Percentiles rank a stretch among this genome's conserved stretches.
Evolutionary conservation across 78 protist genomes (phyloP).

Genomic region (Cavenderia fasciculata): DNA sequence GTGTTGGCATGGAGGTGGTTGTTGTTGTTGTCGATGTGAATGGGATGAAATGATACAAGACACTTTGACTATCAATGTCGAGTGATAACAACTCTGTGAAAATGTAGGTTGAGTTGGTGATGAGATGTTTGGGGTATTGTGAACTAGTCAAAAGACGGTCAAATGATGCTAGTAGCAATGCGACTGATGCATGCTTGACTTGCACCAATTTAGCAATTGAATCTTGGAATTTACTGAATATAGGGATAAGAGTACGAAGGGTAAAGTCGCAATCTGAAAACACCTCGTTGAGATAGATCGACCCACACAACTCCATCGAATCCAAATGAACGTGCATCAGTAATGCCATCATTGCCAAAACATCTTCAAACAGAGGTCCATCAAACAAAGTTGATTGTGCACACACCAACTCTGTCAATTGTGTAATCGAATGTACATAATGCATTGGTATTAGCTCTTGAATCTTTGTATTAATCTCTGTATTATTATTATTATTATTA

Average conservation of each 20-base stretch:
- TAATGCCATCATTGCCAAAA: not conserved
- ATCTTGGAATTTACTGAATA: not conserved
- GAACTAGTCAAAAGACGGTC: conserved; percentile 2
- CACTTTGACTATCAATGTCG: not conserved
- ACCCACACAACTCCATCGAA: not conserved
- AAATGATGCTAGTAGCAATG: not conserved
- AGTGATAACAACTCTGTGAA: conserved; percentile 9
- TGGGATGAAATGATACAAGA: conserved; percentile 15
- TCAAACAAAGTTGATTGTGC: not conserved
- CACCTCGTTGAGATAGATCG: conserved; percentile 1
- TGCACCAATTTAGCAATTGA: not conserved
- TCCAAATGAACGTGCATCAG: not conserved
- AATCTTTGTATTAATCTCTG: too few relatives aligned
- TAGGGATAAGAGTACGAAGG: conserved; percentile 10
- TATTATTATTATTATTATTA: too few relatives aligned
- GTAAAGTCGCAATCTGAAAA: conserved; percentile 55
- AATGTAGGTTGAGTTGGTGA: conserved; percentile 17
- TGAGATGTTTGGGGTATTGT: conserved; percentile 34
- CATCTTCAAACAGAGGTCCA: not conserved
- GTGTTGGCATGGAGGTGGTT: not conserved
- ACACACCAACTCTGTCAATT: not conserved
- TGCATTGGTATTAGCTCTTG: too few relatives aligned
- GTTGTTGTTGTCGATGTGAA: not conserved
- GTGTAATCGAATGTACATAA: not conserved
- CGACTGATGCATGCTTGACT: not conserved